phyloP scores from a whole-genome alignment of 2,329 filamentous ascomycete genomes.

The Onygena corvina region DNA sequence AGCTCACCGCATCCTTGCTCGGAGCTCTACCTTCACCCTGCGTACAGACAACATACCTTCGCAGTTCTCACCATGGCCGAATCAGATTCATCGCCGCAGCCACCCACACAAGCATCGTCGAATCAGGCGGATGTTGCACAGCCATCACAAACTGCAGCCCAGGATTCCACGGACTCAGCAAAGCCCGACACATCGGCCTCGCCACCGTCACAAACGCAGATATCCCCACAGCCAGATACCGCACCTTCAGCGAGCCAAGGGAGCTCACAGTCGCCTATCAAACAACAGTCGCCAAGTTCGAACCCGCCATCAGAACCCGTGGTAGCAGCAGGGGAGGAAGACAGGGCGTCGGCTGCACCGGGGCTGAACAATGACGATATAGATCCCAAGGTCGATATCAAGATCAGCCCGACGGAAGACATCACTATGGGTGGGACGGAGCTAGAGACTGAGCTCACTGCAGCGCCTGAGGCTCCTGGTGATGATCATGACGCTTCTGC shows the following conservation, averaged over 20 bases:
- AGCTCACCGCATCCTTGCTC: conserved; percentile 15
- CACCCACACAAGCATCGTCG: conserved; percentile 14
- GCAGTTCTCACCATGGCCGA: conserved; percentile 26
- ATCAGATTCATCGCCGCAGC: conserved; percentile 19
- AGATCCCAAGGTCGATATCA: conserved; percentile 3
- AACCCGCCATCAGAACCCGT: background rate
- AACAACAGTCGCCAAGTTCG: background rate
- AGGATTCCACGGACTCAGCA: conserved; percentile 14
- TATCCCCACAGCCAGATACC: background rate
- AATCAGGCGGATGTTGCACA: conserved; percentile 13
- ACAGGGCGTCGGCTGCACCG: conserved; percentile 5
- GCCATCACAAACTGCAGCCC: conserved; percentile 18
- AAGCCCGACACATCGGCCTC: conserved; percentile 14
- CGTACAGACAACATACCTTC: conserved; percentile 4
- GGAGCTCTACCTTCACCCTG: conserved; percentile 8
- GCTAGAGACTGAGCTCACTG: conserved; percentile 9
- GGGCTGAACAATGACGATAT: conserved; percentile 6
- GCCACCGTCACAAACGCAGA: conserved; percentile 6
- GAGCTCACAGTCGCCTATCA: background rate
- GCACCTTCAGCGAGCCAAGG: background rate
- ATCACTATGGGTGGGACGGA: conserved; percentile 16
- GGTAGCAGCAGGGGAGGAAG: background rate
- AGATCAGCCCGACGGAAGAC: conserved; percentile 9
- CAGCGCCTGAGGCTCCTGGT: conserved; percentile 14
- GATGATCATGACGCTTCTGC: conserved; percentile 15